A percentile compares a stretch with the other conserved stretches of the same genome.
Evolutionary conservation across 345 rosid species (phyloP).

Genomic region (Brassica carinata): DNA sequence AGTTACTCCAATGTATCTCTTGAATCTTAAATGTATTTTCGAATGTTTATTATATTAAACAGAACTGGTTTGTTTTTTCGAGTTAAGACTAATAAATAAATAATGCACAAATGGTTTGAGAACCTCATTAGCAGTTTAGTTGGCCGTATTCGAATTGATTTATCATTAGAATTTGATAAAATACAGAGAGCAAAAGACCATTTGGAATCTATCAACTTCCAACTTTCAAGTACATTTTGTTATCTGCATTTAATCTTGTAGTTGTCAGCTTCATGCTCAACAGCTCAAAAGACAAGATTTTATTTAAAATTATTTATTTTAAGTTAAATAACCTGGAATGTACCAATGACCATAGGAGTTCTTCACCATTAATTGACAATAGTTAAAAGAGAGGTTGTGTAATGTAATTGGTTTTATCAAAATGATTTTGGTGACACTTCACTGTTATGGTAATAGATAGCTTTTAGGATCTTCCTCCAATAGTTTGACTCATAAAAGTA

Average conservation of each 20-base stretch:
- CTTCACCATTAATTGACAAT: background rate
- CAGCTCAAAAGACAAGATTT: background rate
- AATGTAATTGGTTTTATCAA: background rate
- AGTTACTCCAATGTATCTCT: conserved; percentile 10
- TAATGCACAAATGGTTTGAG: background rate
- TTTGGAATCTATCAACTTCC: background rate
- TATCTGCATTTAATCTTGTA: background rate
- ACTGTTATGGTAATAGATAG: background rate
- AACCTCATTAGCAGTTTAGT: background rate
- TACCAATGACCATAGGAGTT: background rate
- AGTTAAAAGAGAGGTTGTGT: background rate
- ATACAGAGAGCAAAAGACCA: background rate
- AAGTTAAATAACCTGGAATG: background rate
- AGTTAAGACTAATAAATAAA: too few species aligned
- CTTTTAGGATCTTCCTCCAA: background rate
- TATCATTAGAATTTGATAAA: background rate
- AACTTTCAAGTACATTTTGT: background rate
- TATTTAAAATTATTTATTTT: background rate
- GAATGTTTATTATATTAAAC: background rate
- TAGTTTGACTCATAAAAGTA: background rate
- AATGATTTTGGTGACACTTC: background rate
- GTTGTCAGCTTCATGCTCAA: background rate
- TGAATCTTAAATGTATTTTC: background rate
- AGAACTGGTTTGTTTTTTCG: background rate
- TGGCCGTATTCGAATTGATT: background rate